Base-by-base conservation (phyloP, 768 basidiomycete genomes). In the Tylopilus plumbeoviolaceoides region DNA sequence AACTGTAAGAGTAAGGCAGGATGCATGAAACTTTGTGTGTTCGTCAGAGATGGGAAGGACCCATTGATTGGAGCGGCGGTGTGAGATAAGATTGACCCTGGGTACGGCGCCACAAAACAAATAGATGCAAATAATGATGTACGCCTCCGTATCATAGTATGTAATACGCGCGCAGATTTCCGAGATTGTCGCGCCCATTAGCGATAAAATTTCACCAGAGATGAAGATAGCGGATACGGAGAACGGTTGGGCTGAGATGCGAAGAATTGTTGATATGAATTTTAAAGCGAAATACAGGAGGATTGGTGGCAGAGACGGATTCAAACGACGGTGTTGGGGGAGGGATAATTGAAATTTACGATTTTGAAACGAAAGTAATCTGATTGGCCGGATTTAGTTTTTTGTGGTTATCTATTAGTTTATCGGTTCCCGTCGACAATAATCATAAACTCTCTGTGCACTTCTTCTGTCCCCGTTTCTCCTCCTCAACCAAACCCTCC, bases 371-470 rank as follows among this genome's bases (percentile, higher is more conserved):
- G 39, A 14, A 23, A 57, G 56, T 71, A 65, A 69, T 69, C 68
- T 69, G 68, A 71, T 69, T 69, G 69, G 68, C 55, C 55, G 47
- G 62, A 69, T 68, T 70, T 55, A 58, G 54, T 60, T 67, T 59
- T 43, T 35, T 46, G 54, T 66, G 51, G 69, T 68, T 69, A 71
- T 70, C 70, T 70, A 57, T 65, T 62, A 68, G 68, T 68, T 69
- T 69, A 71, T 69, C 68, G 69, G 65, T 62, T 69, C 68, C 69
- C 69, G 66, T 65, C 60, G 47, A 65, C 57, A 67, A 59, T 67
- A 70, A 70, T 70, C 69, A 68, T 70, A 70, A 68, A 68, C 69
- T 55, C 57, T 55, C 51, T 44, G 52, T 47, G 42, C 60, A 18
- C 18, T 55, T 3, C 54, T 69, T 61, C 53, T 61, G 51, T 53